Evolutionary conservation across 768 basidiomycete species (phyloP).

Genomic region (Boletus vermiculosoides): DNA sequence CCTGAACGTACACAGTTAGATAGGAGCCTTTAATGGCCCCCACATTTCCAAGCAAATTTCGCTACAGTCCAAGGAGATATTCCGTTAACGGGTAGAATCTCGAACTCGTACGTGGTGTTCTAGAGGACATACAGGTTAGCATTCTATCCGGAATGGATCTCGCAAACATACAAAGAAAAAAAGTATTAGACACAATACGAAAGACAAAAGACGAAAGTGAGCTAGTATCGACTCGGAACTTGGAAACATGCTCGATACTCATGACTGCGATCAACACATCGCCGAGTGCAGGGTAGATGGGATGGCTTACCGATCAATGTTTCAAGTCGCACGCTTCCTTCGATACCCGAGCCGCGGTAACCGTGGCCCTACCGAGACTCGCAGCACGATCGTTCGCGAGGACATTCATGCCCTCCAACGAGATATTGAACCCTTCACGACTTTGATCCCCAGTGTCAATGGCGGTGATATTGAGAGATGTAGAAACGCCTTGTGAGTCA

Average conservation of each 20-base stretch:
- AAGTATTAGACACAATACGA: neutral
- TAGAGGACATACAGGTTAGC: neutral
- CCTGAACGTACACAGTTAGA: neutral
- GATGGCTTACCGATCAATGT: neutral
- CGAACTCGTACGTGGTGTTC: neutral
- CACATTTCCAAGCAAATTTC: neutral
- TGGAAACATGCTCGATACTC: neutral
- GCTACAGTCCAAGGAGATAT: neutral
- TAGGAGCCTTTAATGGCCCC: neutral
- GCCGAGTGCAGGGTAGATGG: neutral
- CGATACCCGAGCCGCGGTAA: slow-evolving; percentile 22
- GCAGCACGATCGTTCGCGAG: slow-evolving; percentile 33
- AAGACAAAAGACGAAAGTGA: neutral
- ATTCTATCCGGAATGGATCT: neutral
- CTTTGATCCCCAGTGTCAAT: slow-evolving; percentile 44
- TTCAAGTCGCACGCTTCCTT: slow-evolving; percentile 12
- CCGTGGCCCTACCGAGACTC: slow-evolving; percentile 26
- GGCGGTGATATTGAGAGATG: slow-evolving; percentile 47
- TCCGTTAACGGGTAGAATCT: neutral
- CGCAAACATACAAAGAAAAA: neutral
- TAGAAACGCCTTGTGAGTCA: slow-evolving; percentile 23
- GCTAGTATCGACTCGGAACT: neutral
- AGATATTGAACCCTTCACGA: slow-evolving; percentile 36
- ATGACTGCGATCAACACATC: neutral
- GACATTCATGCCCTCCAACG: slow-evolving; percentile 35